These are phyloP conservation scores for Ceriops zippeliana DNA, from an alignment of 345 rosid species.

Conservation along the genomic window DNA sequence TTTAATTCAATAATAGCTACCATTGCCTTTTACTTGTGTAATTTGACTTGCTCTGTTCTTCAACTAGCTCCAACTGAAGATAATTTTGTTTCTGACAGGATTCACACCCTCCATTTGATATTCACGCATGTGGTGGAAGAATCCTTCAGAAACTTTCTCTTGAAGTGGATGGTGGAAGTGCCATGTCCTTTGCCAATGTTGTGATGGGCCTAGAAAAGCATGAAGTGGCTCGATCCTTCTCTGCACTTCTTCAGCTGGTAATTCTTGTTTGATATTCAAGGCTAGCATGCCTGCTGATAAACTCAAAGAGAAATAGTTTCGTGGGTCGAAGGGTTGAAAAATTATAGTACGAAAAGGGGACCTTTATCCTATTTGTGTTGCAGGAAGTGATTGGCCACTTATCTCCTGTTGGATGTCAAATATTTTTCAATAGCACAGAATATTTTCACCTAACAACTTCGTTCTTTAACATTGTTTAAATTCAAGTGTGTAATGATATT, in stretches of 20 bases:
- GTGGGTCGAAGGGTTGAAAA: not conserved
- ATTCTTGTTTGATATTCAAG: not conserved
- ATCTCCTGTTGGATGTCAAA: too few species aligned
- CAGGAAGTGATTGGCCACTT: too few species aligned
- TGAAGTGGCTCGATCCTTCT: conserved; percentile 85
- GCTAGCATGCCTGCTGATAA: not conserved
- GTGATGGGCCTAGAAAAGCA: conserved; percentile 78
- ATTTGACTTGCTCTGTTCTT: not conserved
- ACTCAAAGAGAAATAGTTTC: not conserved
- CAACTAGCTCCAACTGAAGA: not conserved
- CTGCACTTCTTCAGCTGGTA: conserved; percentile 97
- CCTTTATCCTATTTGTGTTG: too few species aligned
- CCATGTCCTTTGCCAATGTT: conserved; percentile 53
- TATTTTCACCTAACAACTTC: too few species aligned
- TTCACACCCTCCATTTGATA: conserved; percentile 81
- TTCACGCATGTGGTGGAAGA: conserved; percentile 74
- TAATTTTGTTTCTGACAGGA: conserved; percentile 46
- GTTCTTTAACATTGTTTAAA: too few species aligned
- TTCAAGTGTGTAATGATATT: too few species aligned
- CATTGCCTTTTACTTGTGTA: not conserved
- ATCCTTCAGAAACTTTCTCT: conserved; percentile 56
- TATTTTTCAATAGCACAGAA: too few species aligned
- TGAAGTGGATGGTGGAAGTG: conserved; percentile 36
- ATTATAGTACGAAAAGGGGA: too few species aligned
- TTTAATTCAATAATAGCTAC: not conserved